These are phyloP conservation scores for Sonneratia alba DNA, from an alignment of 345 rosid species.

Conservation along the genomic window DNA sequence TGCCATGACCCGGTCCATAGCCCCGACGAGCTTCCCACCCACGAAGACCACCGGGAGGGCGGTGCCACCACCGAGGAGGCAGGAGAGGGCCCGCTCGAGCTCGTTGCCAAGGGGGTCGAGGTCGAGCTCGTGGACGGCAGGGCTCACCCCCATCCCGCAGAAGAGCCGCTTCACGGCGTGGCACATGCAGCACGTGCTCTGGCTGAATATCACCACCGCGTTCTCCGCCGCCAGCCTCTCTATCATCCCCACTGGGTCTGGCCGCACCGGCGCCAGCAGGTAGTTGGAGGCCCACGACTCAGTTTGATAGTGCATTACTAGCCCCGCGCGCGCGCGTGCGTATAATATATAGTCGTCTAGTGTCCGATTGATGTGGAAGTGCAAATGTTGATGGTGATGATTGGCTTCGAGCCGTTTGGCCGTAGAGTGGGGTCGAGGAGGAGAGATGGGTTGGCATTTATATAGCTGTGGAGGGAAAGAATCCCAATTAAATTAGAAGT, in stretches of 20 bases:
- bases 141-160: slow-evolving; percentile 90
- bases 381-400: too few species aligned
- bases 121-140: slow-evolving; percentile 81
- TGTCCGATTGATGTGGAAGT: too few species aligned
- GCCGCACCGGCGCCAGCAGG: slow-evolving; percentile 2
- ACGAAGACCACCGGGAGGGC: slow-evolving; percentile 88
- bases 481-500: too few species aligned
- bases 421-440: background rate
- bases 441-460: slow-evolving; percentile 8
- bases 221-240: slow-evolving; percentile 65
- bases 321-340: too few species aligned
- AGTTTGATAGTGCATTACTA: slow-evolving; percentile 22
- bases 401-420: background rate
- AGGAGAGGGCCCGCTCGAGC: slow-evolving; percentile 51
- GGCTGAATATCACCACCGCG: slow-evolving; percentile 88
- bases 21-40: slow-evolving; percentile 84
- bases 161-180: slow-evolving; percentile 80
- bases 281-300: slow-evolving; percentile 48
- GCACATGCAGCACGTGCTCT: slow-evolving; percentile 94
- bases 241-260: slow-evolving; percentile 40
- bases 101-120: slow-evolving; percentile 66
- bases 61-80: slow-evolving; percentile 49
- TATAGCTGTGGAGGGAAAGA: slow-evolving; percentile 1
- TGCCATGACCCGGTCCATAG: slow-evolving; percentile 91
- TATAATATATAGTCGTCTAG: too few species aligned